Base-by-base conservation (phyloP, 305 asterid genomes). In the Ilex paraguariensis region DNA sequence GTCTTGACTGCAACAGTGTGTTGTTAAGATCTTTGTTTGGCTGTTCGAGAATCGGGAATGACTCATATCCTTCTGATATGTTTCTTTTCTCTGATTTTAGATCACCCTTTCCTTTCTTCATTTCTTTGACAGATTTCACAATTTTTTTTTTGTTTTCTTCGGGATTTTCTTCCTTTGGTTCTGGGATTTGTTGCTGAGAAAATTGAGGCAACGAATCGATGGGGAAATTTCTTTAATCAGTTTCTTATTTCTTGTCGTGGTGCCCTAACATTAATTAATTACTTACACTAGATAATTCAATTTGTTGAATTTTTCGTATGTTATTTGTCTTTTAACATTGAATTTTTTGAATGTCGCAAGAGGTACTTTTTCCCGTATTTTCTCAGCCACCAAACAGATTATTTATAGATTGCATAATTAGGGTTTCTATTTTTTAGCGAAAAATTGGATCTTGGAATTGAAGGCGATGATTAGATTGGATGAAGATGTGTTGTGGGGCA, bases 1-100 rank as follows among this genome's bases (percentile, higher is more conserved):
- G 70, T 56, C 70, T 59, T 72, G 51, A 73, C 60, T 70, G 75
- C 63, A 61, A 54, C 79, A 32, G 67, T 51, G 14, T 44, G 31
- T 72, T 73, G 51, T 30, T 72, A 73, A 32, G 77, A 71, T 74
- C 69, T 56, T 65, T 74, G 51, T 61, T 74, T 62, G 71, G 81
- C 76, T 48, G 69, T 70, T 72, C 78, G 81, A 70, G 83, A 74
- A 81, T 79, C 77, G 76, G 76, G 81, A 79, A 82, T 87, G 92
- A 31, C 75, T 81, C 95, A 81, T 84, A 84, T 87, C 95, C 95
- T 82, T 68, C 56, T 68, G 82, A 84, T 80, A 79, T 80, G 87
- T 76, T 77, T 74, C 81, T 71, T 67, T 31, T 62, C 80, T 82
- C 76, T 61, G 77, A 78, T 36, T 36, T 72, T 66, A 49, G 67